Conservation (phyloP, 2,329 filamentous ascomycete species). For the Cladobotryum mycophilum region DNA sequence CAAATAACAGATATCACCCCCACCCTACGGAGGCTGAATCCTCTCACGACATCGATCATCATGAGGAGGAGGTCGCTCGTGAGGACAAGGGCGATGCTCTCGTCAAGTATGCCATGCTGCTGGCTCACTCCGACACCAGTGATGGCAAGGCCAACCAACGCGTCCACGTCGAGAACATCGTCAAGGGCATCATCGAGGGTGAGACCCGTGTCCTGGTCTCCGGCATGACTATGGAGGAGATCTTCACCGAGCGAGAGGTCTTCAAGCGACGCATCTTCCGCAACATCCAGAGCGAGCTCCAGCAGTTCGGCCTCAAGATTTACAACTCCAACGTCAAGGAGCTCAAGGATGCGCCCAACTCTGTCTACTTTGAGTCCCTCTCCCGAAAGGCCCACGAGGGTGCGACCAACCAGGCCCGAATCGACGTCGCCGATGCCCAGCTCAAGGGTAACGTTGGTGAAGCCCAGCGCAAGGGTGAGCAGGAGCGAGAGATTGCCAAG, state of each 20-base stretch:
- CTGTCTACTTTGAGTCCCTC: slow-evolving; percentile 77
- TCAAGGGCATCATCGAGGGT: slow-evolving; percentile 86
- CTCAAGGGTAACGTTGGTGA: slow-evolving; percentile 68
- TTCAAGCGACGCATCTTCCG: slow-evolving; percentile 71
- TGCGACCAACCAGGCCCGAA: slow-evolving; percentile 69
- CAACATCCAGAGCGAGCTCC: slow-evolving; percentile 72
- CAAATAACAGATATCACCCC: slow-evolving; percentile 24
- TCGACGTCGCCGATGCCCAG: slow-evolving; percentile 60
- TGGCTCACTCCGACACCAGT: slow-evolving; percentile 56
- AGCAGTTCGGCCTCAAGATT: slow-evolving; percentile 73
- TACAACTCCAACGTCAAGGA: slow-evolving; percentile 76
- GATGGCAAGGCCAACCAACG: slow-evolving; percentile 29
- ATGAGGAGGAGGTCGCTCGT: slow-evolving; percentile 20
- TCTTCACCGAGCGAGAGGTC: slow-evolving; percentile 69
- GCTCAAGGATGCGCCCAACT: slow-evolving; percentile 73
- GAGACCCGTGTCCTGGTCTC: slow-evolving; percentile 79
- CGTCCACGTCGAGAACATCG: slow-evolving; percentile 72
- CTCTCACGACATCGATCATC: slow-evolving; percentile 6
- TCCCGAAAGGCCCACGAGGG: slow-evolving; percentile 81
- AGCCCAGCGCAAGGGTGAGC: slow-evolving; percentile 68
- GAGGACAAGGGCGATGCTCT: slow-evolving; percentile 57
- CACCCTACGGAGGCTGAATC: slow-evolving; percentile 7
- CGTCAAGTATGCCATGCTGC: slow-evolving; percentile 74
- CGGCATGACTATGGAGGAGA: slow-evolving; percentile 89
- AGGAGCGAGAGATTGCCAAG: slow-evolving; percentile 81